Percentiles rank a stretch among this genome's conserved stretches.
These are phyloP conservation scores for Barbatosphaeria neglecta DNA, from an alignment of 495 filamentous ascomycete species.

Conservation along the genomic window DNA sequence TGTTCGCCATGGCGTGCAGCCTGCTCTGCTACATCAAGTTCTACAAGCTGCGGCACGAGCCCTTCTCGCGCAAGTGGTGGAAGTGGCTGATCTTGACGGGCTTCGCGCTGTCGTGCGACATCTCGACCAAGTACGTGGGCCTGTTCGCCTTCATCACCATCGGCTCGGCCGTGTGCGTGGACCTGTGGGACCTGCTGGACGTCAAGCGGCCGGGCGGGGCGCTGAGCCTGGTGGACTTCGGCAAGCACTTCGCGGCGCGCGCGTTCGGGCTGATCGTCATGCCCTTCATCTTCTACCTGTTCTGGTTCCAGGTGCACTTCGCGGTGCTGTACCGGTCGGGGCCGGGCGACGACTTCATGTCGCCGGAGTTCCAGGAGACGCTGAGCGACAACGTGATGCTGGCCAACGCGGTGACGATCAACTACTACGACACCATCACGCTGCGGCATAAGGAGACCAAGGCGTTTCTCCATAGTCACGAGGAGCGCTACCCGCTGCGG, in stretches of 20 bases:
- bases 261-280: slow-evolving; percentile 72
- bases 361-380: slow-evolving; percentile 93
- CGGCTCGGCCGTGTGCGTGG: slow-evolving; percentile 82
- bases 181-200: slow-evolving; percentile 90
- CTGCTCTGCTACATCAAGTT: slow-evolving; percentile 91
- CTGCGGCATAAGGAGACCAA: slow-evolving; percentile 96
- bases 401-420: slow-evolving; percentile 66
- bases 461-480: slow-evolving; percentile 87
- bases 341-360: slow-evolving; percentile 98
- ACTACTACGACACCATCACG: slow-evolving; percentile 83
- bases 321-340: slow-evolving; percentile 77
- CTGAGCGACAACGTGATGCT: slow-evolving; percentile 89
- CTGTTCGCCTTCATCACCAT: slow-evolving; percentile 96
- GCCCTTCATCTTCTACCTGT: slow-evolving; percentile 94
- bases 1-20: slow-evolving; percentile 90
- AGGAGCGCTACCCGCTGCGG: slow-evolving; percentile 76
- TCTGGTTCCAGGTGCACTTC: slow-evolving; percentile 99
- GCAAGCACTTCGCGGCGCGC: slow-evolving; percentile 82
- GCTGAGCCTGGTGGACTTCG: slow-evolving; percentile 64
- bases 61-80: slow-evolving; percentile 96
- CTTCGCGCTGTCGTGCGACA: slow-evolving; percentile 88
- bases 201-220: slow-evolving; percentile 69
- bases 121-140: slow-evolving; percentile 96
- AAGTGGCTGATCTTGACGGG: slow-evolving; percentile 97
- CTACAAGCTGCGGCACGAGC: slow-evolving; percentile 85